Percentiles rank a stretch among this genome's conserved stretches.
These are phyloP conservation scores for Ascosphaera aggregata DNA, from an alignment of 2,329 filamentous ascomycete genomes.

Conservation along the genomic window DNA sequence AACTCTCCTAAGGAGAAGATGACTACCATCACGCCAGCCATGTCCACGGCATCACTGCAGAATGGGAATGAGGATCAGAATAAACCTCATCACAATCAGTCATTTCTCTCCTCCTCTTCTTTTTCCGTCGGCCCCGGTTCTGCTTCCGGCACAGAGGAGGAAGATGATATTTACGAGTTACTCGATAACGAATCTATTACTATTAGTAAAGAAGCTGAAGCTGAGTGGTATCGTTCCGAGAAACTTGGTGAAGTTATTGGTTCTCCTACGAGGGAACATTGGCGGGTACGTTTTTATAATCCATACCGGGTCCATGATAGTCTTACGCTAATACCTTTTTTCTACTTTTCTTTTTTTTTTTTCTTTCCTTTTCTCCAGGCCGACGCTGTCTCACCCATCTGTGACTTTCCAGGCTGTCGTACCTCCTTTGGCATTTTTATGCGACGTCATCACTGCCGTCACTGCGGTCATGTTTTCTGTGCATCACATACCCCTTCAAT, in stretches of 20 bases:
- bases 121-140: neutral
- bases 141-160: neutral
- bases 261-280: slow-evolving; percentile 37
- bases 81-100: neutral
- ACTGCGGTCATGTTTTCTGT: slow-evolving; percentile 43
- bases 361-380: slow-evolving; percentile 19
- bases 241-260: slow-evolving; percentile 33
- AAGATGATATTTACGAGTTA: neutral
- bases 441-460: slow-evolving; percentile 42
- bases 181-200: slow-evolving; percentile 15
- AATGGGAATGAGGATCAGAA: too few relatives aligned
- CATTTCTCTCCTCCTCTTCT: neutral
- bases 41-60: too few relatives aligned
- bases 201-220: slow-evolving; percentile 25
- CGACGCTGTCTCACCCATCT: slow-evolving; percentile 31
- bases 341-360: neutral
- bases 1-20: neutral
- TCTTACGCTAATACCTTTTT: neutral
- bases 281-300: slow-evolving; percentile 32
- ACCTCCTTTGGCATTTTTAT: slow-evolving; percentile 36
- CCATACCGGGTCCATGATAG: neutral
- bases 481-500: slow-evolving; percentile 30
- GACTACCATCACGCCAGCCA: too few relatives aligned
- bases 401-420: slow-evolving; percentile 33
- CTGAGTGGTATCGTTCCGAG: slow-evolving; percentile 28